A percentile compares a stretch with the other conserved stretches of the same genome.
These are phyloP conservation scores for Fraxinus sp. DNA, from an alignment of 305 asterid species.

Conservation along the genomic window DNA sequence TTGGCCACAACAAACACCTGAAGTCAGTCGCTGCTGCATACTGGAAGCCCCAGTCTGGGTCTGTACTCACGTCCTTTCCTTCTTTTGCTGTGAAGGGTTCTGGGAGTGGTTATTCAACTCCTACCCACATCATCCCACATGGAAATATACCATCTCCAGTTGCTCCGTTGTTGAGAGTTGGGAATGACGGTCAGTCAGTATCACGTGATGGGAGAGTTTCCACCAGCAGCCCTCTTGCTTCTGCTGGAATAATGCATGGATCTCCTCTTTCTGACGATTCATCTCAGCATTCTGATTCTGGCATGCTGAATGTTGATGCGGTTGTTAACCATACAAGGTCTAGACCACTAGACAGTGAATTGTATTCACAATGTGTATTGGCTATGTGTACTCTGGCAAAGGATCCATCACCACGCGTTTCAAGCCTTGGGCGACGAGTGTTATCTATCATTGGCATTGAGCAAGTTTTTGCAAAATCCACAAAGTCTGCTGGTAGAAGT, in stretches of 20 bases:
- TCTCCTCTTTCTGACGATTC: conserved; percentile 98
- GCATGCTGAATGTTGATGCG: conserved; percentile 45
- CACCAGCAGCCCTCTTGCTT: conserved; percentile 86
- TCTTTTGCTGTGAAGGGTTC: conserved; percentile 72
- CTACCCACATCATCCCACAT: conserved; percentile 69
- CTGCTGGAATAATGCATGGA: conserved; percentile 84
- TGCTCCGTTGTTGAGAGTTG: conserved; percentile 67
- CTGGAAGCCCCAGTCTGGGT: conserved; percentile 77
- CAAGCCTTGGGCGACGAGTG: conserved; percentile 80
- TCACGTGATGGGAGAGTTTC: conserved; percentile 78
- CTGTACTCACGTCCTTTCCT: conserved; percentile 82
- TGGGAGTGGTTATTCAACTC: conserved; percentile 80
- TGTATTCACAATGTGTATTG: conserved; percentile 78
- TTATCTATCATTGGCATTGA: conserved; percentile 90
- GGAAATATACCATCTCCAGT: conserved; percentile 67
- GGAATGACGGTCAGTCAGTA: conserved; percentile 56
- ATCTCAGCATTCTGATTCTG: conserved; percentile 92
- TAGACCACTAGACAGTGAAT: conserved; percentile 73
- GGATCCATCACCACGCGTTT: conserved; percentile 98
- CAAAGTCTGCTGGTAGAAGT: conserved; percentile 43
- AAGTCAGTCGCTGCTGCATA: conserved; percentile 89
- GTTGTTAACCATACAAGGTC: conserved; percentile 58
- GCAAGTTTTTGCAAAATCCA: conserved; percentile 83
- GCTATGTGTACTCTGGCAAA: conserved; percentile 92
- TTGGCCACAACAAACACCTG: conserved; percentile 43